These are phyloP conservation scores for Paraurostyla sp. DNA, from an alignment of 73 alveolate species.

Conservation along the genomic window DNA sequence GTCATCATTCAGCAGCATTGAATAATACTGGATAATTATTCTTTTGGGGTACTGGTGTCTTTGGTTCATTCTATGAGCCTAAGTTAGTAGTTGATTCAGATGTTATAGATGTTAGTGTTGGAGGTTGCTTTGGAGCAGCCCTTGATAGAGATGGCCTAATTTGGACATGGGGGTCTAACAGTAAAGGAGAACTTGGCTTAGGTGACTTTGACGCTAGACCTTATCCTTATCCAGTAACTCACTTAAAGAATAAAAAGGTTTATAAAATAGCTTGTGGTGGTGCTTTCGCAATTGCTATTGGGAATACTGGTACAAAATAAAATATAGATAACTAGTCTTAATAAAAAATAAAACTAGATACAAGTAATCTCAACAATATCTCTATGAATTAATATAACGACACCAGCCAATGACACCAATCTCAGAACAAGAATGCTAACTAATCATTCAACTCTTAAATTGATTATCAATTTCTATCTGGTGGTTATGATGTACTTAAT, in stretches of 20 bases:
- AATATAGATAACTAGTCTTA: neutral
- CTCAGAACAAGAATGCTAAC: no score
- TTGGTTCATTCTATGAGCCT: constrained; percentile 37
- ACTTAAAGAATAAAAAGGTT: constrained; percentile 39
- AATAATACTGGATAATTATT: constrained; percentile 41
- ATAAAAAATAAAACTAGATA: neutral
- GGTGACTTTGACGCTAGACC: constrained; percentile 66
- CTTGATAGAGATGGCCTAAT: constrained; percentile 41
- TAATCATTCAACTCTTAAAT: no score
- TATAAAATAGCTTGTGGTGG: constrained; percentile 55
- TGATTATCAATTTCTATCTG: neutral
- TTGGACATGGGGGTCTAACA: constrained; percentile 72
- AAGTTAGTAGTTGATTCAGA: neutral
- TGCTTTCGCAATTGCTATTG: constrained; percentile 57
- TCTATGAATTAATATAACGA: no score
- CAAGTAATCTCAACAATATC: neutral
- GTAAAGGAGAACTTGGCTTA: constrained; percentile 72
- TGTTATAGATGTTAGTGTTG: constrained; percentile 38
- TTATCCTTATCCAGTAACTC: constrained; percentile 65
- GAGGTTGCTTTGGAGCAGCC: constrained; percentile 48
- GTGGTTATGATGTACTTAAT: neutral
- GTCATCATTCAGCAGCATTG: constrained; percentile 56
- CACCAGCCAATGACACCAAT: no score
- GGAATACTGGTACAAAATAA: neutral
- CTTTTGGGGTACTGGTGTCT: constrained; percentile 70